phyloP scores from a whole-genome alignment of 225 moss, liverwort and hornwort species.

The Ulota crispa region DNA sequence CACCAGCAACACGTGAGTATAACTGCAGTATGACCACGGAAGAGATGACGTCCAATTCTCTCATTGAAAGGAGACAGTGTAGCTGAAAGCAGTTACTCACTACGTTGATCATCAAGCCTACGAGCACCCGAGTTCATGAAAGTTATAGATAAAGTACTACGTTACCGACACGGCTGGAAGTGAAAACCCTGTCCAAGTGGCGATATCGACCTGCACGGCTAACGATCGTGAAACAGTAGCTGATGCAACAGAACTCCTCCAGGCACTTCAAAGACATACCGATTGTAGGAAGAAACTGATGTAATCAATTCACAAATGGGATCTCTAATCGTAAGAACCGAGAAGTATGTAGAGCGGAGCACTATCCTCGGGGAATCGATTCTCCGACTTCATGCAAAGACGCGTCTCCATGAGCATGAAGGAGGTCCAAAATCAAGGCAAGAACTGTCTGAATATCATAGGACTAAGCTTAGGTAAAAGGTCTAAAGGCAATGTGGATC shows the following conservation, averaged over 20 bases:
- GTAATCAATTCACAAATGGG: not conserved
- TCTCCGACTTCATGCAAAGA: not conserved
- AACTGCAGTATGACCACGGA: not conserved
- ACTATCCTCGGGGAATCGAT: not conserved
- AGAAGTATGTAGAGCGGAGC: not conserved
- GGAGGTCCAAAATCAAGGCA: not conserved
- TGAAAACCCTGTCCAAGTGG: not conserved
- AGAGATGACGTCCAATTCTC: not conserved
- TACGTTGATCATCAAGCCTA: not conserved
- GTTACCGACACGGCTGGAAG: not conserved
- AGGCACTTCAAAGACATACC: not conserved
- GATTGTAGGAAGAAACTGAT: not conserved
- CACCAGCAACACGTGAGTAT: not conserved
- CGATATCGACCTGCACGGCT: not conserved
- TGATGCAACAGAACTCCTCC: not conserved
- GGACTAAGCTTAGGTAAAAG: not conserved
- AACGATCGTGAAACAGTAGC: not conserved
- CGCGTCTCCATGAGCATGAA: not conserved
- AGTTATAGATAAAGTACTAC: not conserved
- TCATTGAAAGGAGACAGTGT: not conserved
- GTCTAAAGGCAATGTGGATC: not conserved
- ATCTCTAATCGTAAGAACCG: not conserved
- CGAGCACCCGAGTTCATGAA: not conserved
- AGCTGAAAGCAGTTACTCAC: not conserved
- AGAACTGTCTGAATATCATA: not conserved